These are phyloP conservation scores for Phlyctochytrium bullatum DNA, from an alignment of 192 early-diverging fungal genomes.

Conservation along the genomic window DNA sequence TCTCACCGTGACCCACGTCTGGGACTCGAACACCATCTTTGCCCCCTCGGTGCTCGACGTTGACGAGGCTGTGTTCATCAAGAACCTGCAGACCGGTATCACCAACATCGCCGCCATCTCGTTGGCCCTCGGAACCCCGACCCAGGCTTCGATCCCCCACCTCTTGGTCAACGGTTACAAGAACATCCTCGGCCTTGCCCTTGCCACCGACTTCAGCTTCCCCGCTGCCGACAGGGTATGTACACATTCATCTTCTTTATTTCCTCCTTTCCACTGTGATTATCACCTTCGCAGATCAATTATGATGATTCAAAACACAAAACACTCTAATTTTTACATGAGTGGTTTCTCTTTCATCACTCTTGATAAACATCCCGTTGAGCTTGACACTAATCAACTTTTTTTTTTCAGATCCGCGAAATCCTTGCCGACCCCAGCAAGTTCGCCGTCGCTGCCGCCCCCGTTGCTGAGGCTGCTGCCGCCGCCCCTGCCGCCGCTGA, in stretches of 20 bases:
- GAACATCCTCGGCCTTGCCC: slow-evolving; percentile 88
- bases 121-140: slow-evolving; percentile 54
- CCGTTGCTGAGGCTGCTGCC: slow-evolving; percentile 69
- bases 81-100: slow-evolving; percentile 82
- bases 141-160: slow-evolving; percentile 85
- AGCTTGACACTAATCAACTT: slow-evolving; percentile 7
- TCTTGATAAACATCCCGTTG: background rate
- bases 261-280: slow-evolving; percentile 18
- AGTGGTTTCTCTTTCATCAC: slow-evolving; percentile 22
- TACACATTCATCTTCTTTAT: slow-evolving; percentile 10
- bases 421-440: slow-evolving; percentile 89
- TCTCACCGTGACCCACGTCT: slow-evolving; percentile 90
- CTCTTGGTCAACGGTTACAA: slow-evolving; percentile 96
- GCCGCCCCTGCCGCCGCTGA: slow-evolving; percentile 55
- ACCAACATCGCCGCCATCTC: slow-evolving; percentile 94
- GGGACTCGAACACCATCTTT: slow-evolving; percentile 89
- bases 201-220: slow-evolving; percentile 87
- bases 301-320: slow-evolving; percentile 46
- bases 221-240: slow-evolving; percentile 76
- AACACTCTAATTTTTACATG: slow-evolving; percentile 77
- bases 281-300: slow-evolving; percentile 8
- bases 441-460: slow-evolving; percentile 78
- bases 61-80: slow-evolving; percentile 85
- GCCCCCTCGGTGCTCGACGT: slow-evolving; percentile 86
- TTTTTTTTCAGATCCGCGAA: slow-evolving; percentile 75